These are phyloP conservation scores for Prunella vulgaris DNA, from an alignment of 257 asterid genomes.

Conservation along the genomic window DNA sequence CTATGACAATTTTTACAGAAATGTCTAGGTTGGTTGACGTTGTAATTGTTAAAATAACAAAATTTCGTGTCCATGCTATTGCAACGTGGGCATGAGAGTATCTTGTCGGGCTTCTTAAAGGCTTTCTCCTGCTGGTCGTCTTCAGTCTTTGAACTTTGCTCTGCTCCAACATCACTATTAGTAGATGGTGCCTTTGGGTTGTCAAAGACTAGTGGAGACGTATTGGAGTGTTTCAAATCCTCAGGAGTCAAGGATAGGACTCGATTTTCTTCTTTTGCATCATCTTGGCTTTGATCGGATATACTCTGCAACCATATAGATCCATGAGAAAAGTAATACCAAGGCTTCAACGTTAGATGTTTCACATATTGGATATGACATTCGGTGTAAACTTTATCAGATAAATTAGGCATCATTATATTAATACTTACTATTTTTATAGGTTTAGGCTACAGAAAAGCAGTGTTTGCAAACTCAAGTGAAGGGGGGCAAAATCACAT, in stretches of 20 bases:
- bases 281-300: slow-evolving; percentile 20
- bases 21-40: slow-evolving; percentile 43
- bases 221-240: slow-evolving; percentile 30
- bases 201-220: slow-evolving; percentile 4
- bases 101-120: slow-evolving; percentile 41
- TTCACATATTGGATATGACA: background rate
- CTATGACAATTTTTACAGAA: slow-evolving; percentile 50
- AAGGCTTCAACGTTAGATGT: background rate
- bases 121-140: slow-evolving; percentile 30
- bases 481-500: no score
- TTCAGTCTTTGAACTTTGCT: slow-evolving; percentile 21
- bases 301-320: slow-evolving; percentile 31
- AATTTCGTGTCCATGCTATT: slow-evolving; percentile 47
- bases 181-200: slow-evolving; percentile 14
- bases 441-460: background rate
- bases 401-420: background rate
- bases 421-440: background rate
- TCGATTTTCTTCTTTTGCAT: slow-evolving; percentile 24
- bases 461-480: no score
- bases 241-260: slow-evolving; percentile 25
- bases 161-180: slow-evolving; percentile 28
- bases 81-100: slow-evolving; percentile 48
- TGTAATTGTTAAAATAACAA: slow-evolving; percentile 47
- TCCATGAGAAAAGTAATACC: slow-evolving; percentile 13
- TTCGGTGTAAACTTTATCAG: background rate